Conservation (phyloP, 2,329 filamentous ascomycete genomes). For the Cladosporium phlei region DNA sequence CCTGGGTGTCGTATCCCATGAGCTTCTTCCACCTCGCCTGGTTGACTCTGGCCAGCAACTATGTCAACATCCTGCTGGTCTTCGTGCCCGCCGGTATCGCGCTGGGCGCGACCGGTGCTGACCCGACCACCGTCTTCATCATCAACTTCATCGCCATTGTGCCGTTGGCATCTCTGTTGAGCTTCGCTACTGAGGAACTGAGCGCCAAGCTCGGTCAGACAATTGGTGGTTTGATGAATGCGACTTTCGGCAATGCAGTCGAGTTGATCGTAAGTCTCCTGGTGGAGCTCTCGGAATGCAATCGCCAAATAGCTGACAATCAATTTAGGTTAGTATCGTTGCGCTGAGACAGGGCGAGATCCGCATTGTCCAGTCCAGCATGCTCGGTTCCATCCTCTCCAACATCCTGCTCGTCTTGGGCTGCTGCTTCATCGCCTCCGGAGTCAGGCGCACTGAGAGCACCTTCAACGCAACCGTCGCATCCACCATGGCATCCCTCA, state of each 20-base stretch:
- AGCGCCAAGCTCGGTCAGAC: conserved; percentile 74
- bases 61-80: conserved; percentile 66
- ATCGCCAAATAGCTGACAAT: neutral
- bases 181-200: conserved; percentile 87
- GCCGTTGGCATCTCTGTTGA: conserved; percentile 78
- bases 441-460: conserved; percentile 41
- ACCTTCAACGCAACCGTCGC: conserved; percentile 70
- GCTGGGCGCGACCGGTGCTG: conserved; percentile 59
- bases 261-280: conserved; percentile 37
- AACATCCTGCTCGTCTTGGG: conserved; percentile 75
- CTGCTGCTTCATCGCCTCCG: conserved; percentile 50
- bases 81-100: conserved; percentile 70
- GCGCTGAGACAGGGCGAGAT: conserved; percentile 82
- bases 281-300: neutral
- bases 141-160: conserved; percentile 94
- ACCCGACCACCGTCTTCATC: conserved; percentile 63
- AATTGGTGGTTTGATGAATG: conserved; percentile 82
- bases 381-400: conserved; percentile 92
- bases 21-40: conserved; percentile 36
- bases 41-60: conserved; percentile 45
- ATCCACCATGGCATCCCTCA: conserved; percentile 65
- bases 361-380: conserved; percentile 93
- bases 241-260: conserved; percentile 68
- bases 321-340: conserved; percentile 75
- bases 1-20: conserved; percentile 30